phyloP scores from a whole-genome alignment of 805 yeast genomes.

The Teunomyces funiuensis region DNA sequence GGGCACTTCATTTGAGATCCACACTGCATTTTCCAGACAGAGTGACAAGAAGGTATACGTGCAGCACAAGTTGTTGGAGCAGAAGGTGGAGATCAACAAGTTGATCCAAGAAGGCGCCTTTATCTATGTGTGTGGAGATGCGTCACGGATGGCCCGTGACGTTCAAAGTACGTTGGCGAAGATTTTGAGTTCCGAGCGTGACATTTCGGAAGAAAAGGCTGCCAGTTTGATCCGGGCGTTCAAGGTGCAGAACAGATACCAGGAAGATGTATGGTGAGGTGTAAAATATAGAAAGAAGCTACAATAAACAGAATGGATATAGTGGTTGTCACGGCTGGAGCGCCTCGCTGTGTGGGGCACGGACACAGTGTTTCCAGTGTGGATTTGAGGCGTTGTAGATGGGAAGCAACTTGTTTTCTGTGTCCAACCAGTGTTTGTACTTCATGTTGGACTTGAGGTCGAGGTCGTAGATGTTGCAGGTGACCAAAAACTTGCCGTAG shows the following conservation, averaged over 20 bases:
- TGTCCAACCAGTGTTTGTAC: constrained; percentile 45
- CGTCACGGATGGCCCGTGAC: constrained; percentile 92
- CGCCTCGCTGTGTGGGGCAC: constrained; percentile 2
- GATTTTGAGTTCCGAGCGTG: constrained; percentile 63
- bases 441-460: constrained; percentile 48
- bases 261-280: constrained; percentile 96
- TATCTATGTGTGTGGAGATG: constrained; percentile 96
- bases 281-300: background rate
- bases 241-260: constrained; percentile 84
- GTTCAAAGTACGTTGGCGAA: constrained; percentile 69
- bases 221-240: constrained; percentile 73
- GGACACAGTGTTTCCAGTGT: constrained; percentile 30
- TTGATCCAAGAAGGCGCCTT: constrained; percentile 70
- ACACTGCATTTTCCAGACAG: constrained; percentile 87
- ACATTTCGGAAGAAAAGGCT: constrained; percentile 66
- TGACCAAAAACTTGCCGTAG: constrained; percentile 26
- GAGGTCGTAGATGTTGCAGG: constrained; percentile 46
- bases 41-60: constrained; percentile 65
- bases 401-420: constrained; percentile 38
- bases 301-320: background rate
- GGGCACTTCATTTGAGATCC: constrained; percentile 64
- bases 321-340: constrained; percentile 1
- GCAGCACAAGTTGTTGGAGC: constrained; percentile 69
- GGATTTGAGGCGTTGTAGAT: constrained; percentile 32
- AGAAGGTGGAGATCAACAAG: constrained; percentile 53